phyloP scores from a whole-genome alignment of 2,329 filamentous ascomycete genomes.

The Colletotrichum caudatum region DNA sequence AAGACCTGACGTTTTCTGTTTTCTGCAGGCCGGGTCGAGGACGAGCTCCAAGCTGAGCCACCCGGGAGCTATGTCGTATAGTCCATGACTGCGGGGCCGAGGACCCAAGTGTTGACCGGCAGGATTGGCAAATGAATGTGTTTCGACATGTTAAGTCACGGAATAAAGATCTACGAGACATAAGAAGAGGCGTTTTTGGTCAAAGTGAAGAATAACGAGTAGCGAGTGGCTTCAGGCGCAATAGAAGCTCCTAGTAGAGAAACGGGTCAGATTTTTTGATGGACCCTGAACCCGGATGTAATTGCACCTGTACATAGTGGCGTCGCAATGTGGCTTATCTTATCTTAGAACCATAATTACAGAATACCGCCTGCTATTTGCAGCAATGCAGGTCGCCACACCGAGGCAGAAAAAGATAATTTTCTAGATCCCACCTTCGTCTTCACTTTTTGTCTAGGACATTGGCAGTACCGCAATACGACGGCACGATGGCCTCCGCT shows the following conservation, averaged over 20 bases:
- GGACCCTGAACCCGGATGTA: slow-evolving; percentile 29
- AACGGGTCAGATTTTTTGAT: slow-evolving; percentile 39
- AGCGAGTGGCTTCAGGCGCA: slow-evolving; percentile 10
- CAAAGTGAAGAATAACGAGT: slow-evolving; percentile 12
- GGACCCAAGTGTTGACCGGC: slow-evolving; percentile 49
- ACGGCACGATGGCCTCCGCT: slow-evolving; percentile 55
- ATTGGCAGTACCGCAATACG: slow-evolving; percentile 27
- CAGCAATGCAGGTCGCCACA: slow-evolving; percentile 23
- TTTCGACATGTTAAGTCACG: slow-evolving; percentile 52
- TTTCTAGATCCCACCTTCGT: slow-evolving; percentile 45
- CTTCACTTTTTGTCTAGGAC: slow-evolving; percentile 4
- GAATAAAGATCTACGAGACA: slow-evolving; percentile 46
- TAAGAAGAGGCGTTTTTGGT: slow-evolving; percentile 33
- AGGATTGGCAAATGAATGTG: slow-evolving; percentile 54
- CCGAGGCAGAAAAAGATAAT: slow-evolving; percentile 54
- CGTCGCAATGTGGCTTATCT: slow-evolving; percentile 38
- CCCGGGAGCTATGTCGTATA: slow-evolving; percentile 50
- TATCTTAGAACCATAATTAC: slow-evolving; percentile 11
- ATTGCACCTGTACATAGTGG: background rate
- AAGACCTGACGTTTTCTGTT: slow-evolving; percentile 1
- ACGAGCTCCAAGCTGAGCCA: slow-evolving; percentile 40
- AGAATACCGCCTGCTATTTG: slow-evolving; percentile 50
- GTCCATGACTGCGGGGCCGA: slow-evolving; percentile 47
- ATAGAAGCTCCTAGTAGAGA: slow-evolving; percentile 12
- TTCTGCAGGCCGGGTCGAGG: slow-evolving; percentile 10